A percentile compares a stretch with the other conserved stretches of the same genome.
These are phyloP conservation scores for Cercospora sesami DNA, from an alignment of 2,329 filamentous ascomycete genomes.

Conservation along the genomic window DNA sequence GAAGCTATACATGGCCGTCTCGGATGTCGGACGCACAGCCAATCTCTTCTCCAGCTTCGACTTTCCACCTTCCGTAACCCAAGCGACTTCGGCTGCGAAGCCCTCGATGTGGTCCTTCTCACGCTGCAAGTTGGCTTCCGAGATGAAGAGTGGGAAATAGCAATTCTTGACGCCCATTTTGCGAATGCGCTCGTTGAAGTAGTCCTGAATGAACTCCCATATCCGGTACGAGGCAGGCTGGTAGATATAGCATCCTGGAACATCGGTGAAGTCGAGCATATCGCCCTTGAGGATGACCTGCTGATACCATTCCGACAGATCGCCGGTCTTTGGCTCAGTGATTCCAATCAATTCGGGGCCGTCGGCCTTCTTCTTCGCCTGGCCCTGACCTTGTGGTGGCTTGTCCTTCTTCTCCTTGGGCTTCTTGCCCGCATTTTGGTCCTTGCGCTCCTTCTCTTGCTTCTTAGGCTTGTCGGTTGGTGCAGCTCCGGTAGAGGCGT, in stretches of 20 bases:
- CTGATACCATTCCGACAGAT: slow-evolving; percentile 95
- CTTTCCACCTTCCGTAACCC: slow-evolving; percentile 87
- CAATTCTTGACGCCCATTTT: slow-evolving; percentile 90
- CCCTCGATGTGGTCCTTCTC: slow-evolving; percentile 98
- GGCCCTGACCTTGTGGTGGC: slow-evolving; percentile 30
- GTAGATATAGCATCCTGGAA: slow-evolving; percentile 95
- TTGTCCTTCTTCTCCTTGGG: slow-evolving; percentile 34
- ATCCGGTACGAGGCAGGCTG: slow-evolving; percentile 68
- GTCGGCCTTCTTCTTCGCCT: slow-evolving; percentile 50
- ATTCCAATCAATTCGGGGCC: slow-evolving; percentile 77
- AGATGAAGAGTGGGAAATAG: slow-evolving; percentile 96
- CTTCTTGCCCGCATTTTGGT: slow-evolving; percentile 36
- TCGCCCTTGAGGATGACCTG: slow-evolving; percentile 96
- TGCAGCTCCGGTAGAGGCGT: slow-evolving; percentile 20
- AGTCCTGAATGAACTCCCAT: slow-evolving; percentile 65
- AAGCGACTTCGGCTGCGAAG: slow-evolving; percentile 91
- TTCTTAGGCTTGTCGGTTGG: slow-evolving; percentile 37
- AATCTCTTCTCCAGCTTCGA: slow-evolving; percentile 84
- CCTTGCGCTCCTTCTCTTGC: slow-evolving; percentile 40
- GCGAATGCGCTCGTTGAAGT: slow-evolving; percentile 71
- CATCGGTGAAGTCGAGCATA: slow-evolving; percentile 97
- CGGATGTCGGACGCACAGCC: slow-evolving; percentile 67
- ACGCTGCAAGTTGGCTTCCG: slow-evolving; percentile 76
- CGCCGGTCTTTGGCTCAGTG: slow-evolving; percentile 77
- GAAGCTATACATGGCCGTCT: slow-evolving; percentile 91